Evolutionary conservation across 371 early-diverging fungal genomes (phyloP).

Genomic region (Dinochytrium kinnereticum): DNA sequence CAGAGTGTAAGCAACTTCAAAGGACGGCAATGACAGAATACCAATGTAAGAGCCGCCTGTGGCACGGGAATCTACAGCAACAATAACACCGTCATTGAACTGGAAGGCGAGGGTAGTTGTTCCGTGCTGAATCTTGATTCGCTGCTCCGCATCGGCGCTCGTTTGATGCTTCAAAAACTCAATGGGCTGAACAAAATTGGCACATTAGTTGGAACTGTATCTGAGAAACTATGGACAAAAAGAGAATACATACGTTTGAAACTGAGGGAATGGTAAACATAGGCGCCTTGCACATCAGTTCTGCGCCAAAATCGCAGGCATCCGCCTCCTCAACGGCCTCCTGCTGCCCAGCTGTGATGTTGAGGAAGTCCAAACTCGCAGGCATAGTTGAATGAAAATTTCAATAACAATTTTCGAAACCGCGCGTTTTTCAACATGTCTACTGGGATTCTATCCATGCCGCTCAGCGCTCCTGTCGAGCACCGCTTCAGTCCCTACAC

Average conservation of each 20-base stretch:
- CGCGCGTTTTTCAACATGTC: not conserved
- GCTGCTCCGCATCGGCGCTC: conserved; percentile 46
- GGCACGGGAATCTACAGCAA: conserved; percentile 99
- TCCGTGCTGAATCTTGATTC: conserved; percentile 94
- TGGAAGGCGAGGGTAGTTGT: conserved; percentile 99
- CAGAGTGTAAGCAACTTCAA: too few species aligned
- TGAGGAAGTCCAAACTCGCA: conserved; percentile 12
- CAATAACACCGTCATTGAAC: conserved; percentile 96
- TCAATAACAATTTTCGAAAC: not conserved
- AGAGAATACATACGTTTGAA: conserved; percentile 62
- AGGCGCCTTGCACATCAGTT: conserved; percentile 57
- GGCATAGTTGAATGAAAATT: conserved; percentile 1
- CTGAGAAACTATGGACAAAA: not conserved
- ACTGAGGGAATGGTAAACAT: conserved; percentile 75
- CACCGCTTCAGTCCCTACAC: conserved; percentile 63
- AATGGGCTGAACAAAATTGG: conserved; percentile 45
- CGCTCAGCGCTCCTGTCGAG: conserved; percentile 35
- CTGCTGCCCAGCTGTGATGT: not conserved
- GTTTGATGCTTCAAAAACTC: conserved; percentile 59
- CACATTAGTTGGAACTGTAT: too few species aligned
- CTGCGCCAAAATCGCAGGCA: not conserved
- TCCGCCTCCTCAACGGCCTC: not conserved
- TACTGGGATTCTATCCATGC: not conserved
- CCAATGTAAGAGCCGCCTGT: conserved; percentile 98
- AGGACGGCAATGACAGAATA: conserved; percentile 53